phyloP scores from a whole-genome alignment of 495 filamentous ascomycete genomes.

The Tuber melanosporum region DNA sequence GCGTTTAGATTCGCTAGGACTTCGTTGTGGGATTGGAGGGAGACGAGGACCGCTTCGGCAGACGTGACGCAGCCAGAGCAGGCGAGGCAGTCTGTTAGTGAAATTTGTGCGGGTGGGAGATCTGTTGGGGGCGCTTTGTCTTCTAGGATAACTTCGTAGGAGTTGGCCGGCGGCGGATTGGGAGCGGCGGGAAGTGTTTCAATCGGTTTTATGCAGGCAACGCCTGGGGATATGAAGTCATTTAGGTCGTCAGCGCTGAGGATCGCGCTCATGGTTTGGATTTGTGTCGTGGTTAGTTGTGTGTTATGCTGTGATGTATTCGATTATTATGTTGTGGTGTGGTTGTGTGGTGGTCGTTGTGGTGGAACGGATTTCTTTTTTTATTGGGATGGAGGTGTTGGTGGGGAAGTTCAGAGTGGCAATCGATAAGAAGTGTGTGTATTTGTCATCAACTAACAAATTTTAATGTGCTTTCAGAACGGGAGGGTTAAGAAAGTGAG shows the following conservation, averaged over 20 bases:
- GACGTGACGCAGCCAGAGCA: slow-evolving; percentile 97
- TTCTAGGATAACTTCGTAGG: slow-evolving; percentile 86
- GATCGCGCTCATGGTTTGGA: slow-evolving; percentile 76
- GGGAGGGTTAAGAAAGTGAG: not conserved
- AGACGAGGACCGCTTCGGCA: slow-evolving; percentile 89
- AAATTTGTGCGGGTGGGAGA: slow-evolving; percentile 66
- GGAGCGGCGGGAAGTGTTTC: slow-evolving; percentile 57
- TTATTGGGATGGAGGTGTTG: not conserved
- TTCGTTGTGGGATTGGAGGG: slow-evolving; percentile 83
- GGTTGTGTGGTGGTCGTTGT: not conserved
- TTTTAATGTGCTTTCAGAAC: not conserved
- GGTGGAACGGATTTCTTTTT: not conserved
- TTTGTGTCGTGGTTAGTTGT: slow-evolving; percentile 1
- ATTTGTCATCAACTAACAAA: not conserved
- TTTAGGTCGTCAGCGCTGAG: slow-evolving; percentile 94
- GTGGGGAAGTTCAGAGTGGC: not conserved
- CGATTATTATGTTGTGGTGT: not conserved
- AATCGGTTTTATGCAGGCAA: slow-evolving; percentile 96
- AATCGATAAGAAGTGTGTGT: not conserved
- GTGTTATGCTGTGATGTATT: not conserved
- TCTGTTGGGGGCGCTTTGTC: slow-evolving; percentile 58
- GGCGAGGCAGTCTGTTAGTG: slow-evolving; percentile 92
- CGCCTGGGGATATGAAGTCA: slow-evolving; percentile 95
- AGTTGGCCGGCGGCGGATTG: slow-evolving; percentile 48
- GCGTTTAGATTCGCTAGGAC: slow-evolving; percentile 73